A percentile compares a stretch with the other conserved stretches of the same genome.
Evolutionary conservation across 2,329 filamentous ascomycete genomes (phyloP).

Genomic region (Fusarium oxysporum): DNA sequence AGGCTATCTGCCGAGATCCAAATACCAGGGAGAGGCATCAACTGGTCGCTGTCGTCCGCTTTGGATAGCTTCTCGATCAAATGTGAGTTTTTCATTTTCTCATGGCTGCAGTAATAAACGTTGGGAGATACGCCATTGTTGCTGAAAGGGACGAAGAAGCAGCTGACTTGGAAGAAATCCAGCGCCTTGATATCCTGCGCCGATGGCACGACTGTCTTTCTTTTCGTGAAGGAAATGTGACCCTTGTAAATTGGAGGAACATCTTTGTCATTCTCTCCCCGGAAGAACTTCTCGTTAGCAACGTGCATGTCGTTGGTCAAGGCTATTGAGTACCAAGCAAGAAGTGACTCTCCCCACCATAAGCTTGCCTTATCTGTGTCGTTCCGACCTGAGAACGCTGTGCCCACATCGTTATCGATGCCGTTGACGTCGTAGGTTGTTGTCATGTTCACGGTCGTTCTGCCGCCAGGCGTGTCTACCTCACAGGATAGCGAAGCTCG

Average conservation of each 20-base stretch:
- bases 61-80: not conserved
- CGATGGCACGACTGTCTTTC: not conserved
- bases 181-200: not conserved
- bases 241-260: not conserved
- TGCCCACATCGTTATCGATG: not conserved
- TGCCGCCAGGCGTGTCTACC: not conserved
- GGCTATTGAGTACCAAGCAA: not conserved
- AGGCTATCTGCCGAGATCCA: not conserved
- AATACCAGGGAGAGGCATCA: not conserved
- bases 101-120: not conserved
- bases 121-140: not conserved
- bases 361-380: not conserved
- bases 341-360: conserved; percentile 1
- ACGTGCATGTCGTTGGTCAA: not conserved
- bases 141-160: not conserved
- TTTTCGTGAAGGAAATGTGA: not conserved
- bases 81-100: not conserved
- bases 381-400: not conserved
- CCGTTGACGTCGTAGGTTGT: not conserved
- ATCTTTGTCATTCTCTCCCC: not conserved
- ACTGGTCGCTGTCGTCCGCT: not conserved
- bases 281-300: not conserved
- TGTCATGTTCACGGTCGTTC: not conserved
- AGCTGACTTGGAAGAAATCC: not conserved
- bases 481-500: not conserved